Conservation (phyloP, 2,329 filamentous ascomycete species). For the Stylonectria norvegica region DNA sequence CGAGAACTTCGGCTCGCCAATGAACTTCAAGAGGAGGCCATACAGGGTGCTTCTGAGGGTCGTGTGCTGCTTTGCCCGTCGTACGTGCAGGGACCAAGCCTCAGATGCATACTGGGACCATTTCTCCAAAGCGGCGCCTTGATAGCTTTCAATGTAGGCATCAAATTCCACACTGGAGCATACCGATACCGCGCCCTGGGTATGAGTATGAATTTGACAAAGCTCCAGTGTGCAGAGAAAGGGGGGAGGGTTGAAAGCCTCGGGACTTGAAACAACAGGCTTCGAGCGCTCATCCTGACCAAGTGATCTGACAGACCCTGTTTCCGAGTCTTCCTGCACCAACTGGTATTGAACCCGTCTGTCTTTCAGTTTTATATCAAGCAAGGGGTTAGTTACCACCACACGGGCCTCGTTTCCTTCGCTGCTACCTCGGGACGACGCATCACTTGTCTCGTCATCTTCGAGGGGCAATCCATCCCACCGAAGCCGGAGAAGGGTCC, state of each 20-base stretch:
- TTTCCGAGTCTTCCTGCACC: slow-evolving; percentile 1
- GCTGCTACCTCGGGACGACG: no score
- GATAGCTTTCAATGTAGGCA: background rate
- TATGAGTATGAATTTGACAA: background rate
- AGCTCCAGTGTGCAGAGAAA: background rate
- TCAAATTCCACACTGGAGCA: background rate
- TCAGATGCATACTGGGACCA: background rate
- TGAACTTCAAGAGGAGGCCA: background rate
- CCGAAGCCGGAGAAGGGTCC: slow-evolving; percentile 2
- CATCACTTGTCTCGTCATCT: background rate
- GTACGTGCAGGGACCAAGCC: background rate
- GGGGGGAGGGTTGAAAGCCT: background rate
- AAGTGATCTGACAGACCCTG: background rate
- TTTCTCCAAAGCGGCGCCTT: background rate
- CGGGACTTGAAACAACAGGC: background rate
- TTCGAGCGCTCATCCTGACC: background rate
- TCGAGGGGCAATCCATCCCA: background rate
- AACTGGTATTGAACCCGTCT: background rate
- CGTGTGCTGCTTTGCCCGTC: background rate
- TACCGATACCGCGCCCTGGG: background rate
- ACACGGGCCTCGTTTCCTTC: no score
- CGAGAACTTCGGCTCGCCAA: background rate
- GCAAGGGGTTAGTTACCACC: no score
- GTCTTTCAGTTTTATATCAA: background rate
- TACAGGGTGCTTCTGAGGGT: background rate